phyloP scores from a whole-genome alignment of 2,329 filamentous ascomycete species.

The Sporothrix inflata region DNA sequence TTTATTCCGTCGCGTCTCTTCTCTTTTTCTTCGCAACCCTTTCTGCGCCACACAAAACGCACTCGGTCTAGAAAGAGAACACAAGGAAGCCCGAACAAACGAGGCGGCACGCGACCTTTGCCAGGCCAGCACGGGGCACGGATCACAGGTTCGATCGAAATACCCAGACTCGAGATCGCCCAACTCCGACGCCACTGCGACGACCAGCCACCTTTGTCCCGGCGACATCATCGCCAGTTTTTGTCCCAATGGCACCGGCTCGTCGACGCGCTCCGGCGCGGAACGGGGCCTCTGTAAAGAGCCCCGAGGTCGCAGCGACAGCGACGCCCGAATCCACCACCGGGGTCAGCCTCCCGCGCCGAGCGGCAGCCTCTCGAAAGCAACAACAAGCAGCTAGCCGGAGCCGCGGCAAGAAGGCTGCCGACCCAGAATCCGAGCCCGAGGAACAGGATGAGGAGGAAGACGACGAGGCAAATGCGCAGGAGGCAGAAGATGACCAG shows the following conservation, averaged over 20 bases:
- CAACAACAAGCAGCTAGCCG: constrained; percentile 16
- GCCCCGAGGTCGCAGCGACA: constrained; percentile 16
- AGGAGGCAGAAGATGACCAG: constrained; percentile 18
- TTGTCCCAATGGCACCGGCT: constrained; percentile 31
- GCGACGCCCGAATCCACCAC: constrained; percentile 1
- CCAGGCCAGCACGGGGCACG: neutral
- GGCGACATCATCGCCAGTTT: neutral
- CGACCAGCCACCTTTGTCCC: constrained; percentile 16
- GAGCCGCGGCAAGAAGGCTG: constrained; percentile 17
- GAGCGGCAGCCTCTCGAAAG: constrained; percentile 26
- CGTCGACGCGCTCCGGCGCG: constrained; percentile 34
- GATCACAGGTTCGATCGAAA: neutral
- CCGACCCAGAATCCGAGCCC: constrained; percentile 26
- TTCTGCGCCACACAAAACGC: constrained; percentile 4
- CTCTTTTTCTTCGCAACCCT: neutral
- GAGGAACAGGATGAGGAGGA: constrained; percentile 25
- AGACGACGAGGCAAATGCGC: constrained; percentile 13
- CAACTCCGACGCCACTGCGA: constrained; percentile 9
- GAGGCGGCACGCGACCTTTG: constrained; percentile 12
- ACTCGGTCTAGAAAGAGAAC: constrained; percentile 7
- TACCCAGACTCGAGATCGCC: neutral
- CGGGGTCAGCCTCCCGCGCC: constrained; percentile 28
- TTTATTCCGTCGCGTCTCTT: constrained; percentile 7
- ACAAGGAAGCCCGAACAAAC: neutral
- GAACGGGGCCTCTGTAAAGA: constrained; percentile 29